Evolutionary conservation across 2,329 filamentous ascomycete genomes (phyloP), one percentile per base, ranked within the genome.

Genomic region (Colletotrichum sp.): DNA sequence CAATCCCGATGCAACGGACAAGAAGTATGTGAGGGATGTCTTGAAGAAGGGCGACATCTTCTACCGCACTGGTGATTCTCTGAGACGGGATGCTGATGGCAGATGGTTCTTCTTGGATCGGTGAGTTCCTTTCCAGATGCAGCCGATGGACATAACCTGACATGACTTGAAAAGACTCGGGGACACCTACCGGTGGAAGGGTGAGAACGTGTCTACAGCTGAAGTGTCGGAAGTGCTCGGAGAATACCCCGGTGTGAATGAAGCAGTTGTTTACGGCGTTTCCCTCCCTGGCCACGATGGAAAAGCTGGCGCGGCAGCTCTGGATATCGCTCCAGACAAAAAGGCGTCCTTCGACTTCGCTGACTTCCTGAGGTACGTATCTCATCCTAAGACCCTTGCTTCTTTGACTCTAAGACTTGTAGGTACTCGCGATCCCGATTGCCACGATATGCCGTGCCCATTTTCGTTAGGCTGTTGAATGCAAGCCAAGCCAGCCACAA

Each of bases 151-250:
- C 12, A 10, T 43, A 21, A 32, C 4, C n/a, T 36, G 7, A 30
- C 32, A 80, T 36, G 26, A 59, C 28, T 21, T 48, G 21, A 13
- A 3, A 59, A 83, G 92, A 6, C 87, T 95, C 2, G 93, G 93
- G 3, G 94, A 95, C 81, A 95, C 94, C 0, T 95, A 93, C 83
- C 89, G 94, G 36, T 95, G 93, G 93, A 95, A 94, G 82, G 90
- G 90, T 68, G 92, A 93, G 83, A 93, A 94, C 78, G 91, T 93
- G 55, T 91, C 90, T 13, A 93, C 92, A 55, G 86, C 92, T 13
- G 93, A 95, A 82, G 93, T 95, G 1, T 88, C 91, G 3, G 91
- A 93, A 78, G 87, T 91, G 0, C 82, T 95, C 2, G 92, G 92
- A 7, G 84, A 85, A 32, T 91, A 89, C 78, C 88, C 91, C 0